These are phyloP conservation scores for Priceomyces melissophilus DNA, from an alignment of 805 yeast genomes.

Conservation along the genomic window DNA sequence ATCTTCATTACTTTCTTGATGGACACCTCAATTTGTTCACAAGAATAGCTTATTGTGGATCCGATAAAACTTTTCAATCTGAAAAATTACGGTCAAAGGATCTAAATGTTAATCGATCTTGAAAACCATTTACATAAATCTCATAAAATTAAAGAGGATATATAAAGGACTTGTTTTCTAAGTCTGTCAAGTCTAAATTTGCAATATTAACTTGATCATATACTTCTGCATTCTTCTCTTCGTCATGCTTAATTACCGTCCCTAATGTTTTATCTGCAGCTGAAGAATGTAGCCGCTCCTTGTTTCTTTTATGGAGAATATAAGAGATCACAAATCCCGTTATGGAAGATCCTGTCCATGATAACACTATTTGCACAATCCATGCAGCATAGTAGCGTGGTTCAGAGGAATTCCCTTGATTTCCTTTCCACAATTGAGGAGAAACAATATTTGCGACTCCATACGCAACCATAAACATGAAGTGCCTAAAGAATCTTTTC, in stretches of 20 bases:
- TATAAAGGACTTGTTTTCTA: conserved; percentile 49
- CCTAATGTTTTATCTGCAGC: neutral
- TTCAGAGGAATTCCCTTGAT: conserved; percentile 21
- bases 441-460: conserved; percentile 50
- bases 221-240: conserved; percentile 25
- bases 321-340: conserved; percentile 31
- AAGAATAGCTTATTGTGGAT: no score
- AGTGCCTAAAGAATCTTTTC: conserved; percentile 47
- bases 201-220: conserved; percentile 38
- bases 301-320: conserved; percentile 44
- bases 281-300: conserved; percentile 20
- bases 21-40: no score
- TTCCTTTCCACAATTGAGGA: conserved; percentile 52
- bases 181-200: conserved; percentile 50
- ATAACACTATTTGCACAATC: conserved; percentile 54
- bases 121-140: no score
- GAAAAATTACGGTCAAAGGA: no score
- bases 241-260: conserved; percentile 22
- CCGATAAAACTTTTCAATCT: no score
- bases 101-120: no score
- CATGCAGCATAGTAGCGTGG: conserved; percentile 39
- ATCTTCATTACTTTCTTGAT: no score
- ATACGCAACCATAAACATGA: conserved; percentile 42
- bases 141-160: conserved; percentile 48
- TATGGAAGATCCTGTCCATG: conserved; percentile 45